Conservation (phyloP, 176 grass and related monocot species). For the Lolium perenne region DNA sequence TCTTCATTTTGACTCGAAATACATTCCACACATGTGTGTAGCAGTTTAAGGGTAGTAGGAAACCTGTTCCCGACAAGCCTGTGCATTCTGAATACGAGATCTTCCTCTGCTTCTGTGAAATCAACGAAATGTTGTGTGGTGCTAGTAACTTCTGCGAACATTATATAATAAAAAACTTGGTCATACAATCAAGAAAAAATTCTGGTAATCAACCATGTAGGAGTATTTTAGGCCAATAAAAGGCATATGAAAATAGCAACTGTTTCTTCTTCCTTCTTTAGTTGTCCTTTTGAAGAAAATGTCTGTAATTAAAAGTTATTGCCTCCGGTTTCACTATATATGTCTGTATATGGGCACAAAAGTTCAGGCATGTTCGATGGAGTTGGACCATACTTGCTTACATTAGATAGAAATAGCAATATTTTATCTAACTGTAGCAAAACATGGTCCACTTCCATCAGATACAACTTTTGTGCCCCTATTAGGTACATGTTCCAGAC, state of each 20-base stretch:
- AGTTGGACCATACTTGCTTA: background rate
- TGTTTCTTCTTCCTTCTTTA: conserved; percentile 15
- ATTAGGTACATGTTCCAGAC: background rate
- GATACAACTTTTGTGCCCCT: conserved; percentile 7
- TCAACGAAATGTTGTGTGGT: conserved; percentile 45
- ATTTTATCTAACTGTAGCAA: background rate
- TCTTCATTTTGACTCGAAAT: conserved; percentile 24
- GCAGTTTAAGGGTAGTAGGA: background rate
- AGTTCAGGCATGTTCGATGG: background rate
- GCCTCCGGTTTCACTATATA: conserved; percentile 3
- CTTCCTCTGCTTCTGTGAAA: conserved; percentile 65
- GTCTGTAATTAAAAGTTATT: background rate
- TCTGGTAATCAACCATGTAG: background rate
- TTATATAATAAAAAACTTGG: conserved; percentile 4
- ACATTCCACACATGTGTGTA: conserved; percentile 11
- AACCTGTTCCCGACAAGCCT: conserved; percentile 67
- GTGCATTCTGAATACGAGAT: conserved; percentile 65
- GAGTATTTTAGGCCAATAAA: background rate
- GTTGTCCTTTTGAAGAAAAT: background rate
- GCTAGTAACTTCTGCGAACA: conserved; percentile 50
- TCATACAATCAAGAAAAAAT: conserved; percentile 27
- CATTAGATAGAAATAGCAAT: background rate
- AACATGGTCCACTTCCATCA: conserved; percentile 4
- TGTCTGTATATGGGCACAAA: background rate
- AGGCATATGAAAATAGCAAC: background rate